Percentiles rank a stretch among this genome's conserved stretches.
These are phyloP conservation scores for Debaryomyces robertsiae DNA, from an alignment of 1,139 yeast genomes.

Conservation along the genomic window DNA sequence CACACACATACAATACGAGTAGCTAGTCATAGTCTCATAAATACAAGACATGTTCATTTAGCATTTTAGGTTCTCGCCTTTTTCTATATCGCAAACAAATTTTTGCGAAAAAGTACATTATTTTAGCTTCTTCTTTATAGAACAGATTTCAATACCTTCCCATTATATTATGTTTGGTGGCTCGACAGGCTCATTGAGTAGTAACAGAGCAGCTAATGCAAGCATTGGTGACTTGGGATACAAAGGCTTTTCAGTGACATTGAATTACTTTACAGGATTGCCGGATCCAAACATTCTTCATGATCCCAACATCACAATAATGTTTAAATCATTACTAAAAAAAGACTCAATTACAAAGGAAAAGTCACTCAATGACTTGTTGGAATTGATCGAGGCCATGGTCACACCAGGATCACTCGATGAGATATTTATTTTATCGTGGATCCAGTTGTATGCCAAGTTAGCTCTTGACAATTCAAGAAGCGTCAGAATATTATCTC, in stretches of 20 bases:
- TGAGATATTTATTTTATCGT: conserved; percentile 58
- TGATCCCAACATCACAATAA: conserved; percentile 60
- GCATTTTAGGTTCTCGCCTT: neutral
- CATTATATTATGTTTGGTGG: conserved; percentile 5
- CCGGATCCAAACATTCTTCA: conserved; percentile 68
- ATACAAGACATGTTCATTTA: no score
- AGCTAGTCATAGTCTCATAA: no score
- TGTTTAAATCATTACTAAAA: conserved; percentile 74
- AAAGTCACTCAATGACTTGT: conserved; percentile 67
- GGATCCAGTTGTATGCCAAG: conserved; percentile 85
- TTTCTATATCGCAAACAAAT: neutral
- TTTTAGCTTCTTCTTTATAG: no score
- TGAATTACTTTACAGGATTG: conserved; percentile 75
- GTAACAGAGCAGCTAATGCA: neutral
- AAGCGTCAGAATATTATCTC: conserved; percentile 60
- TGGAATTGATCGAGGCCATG: conserved; percentile 26
- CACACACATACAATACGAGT: no score
- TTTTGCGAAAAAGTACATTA: neutral
- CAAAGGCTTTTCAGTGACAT: conserved; percentile 67
- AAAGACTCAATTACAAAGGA: conserved; percentile 84
- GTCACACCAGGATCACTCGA: conserved; percentile 28
- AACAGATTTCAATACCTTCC: neutral
- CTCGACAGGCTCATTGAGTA: neutral
- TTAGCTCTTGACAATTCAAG: conserved; percentile 71
- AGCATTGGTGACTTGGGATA: conserved; percentile 37